Base-by-base conservation (phyloP, 163 green algal genomes). In the Scenedesmus sp. region DNA sequence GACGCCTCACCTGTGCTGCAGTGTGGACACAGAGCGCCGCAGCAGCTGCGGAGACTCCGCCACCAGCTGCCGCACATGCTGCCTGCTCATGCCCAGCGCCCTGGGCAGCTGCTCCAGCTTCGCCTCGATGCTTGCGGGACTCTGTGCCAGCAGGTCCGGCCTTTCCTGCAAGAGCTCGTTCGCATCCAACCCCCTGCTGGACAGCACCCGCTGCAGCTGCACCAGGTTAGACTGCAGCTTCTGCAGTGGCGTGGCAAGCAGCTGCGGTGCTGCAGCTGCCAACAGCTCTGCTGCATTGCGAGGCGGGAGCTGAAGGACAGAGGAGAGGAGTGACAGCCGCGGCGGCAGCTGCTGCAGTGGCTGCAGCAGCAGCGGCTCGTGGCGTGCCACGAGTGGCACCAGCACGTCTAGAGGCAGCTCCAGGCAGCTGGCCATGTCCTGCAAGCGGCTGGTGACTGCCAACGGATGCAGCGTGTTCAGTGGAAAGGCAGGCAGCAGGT, bases 311-410 rank as follows among this genome's bases (percentile, higher is more conserved):
- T 82, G 78, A 59, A 91, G 79, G 30, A 79, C 87, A 24, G 59
- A 30, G 22, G 87, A 81, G n/a, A 91, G 37, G 3, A 91, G n/a
- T 10, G 35, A 33, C 1, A 91, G 79, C 26, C 87, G 65, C 26
- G 56, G 26, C 12, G 51, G 79, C 79, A 91, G 87, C 87, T 53
- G 37, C 26, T 85, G 51, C 7, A 72, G 78, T 3, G 81, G 87
- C 87, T 87, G 76, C 87, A 87, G 56, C 51, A 91, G 87, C 79
- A 91, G 61, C 43, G 87, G 78, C 79, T 91, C 87, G 56, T 91
- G 81, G 78, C 87, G 87, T 15, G 87, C 87, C 6, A 86, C 87
- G n/a, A 91, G 56, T 37, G 51, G 56, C 1, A 91, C 37, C 6
- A 91, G 40, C 1, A 87, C 22, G 61, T 86, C 59, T 30, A 87